phyloP scores from a whole-genome alignment of 768 basidiomycete species.

The Rhodosporidiobolus odoratus region DNA sequence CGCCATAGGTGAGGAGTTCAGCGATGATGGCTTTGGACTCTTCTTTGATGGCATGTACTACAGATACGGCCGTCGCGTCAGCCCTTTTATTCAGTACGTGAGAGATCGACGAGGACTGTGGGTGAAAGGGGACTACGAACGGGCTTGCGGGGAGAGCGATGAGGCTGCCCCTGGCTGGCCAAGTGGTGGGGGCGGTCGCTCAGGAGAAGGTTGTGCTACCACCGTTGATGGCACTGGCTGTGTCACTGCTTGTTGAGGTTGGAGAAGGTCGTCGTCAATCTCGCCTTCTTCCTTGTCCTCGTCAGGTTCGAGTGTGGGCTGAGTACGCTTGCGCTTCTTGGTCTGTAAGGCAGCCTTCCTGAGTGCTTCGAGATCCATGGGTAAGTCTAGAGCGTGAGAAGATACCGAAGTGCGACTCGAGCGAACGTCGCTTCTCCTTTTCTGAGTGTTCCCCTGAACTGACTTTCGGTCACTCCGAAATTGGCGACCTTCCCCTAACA shows the following conservation, averaged over 20 bases:
- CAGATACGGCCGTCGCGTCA: neutral
- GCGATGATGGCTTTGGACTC: slow-evolving; percentile 29
- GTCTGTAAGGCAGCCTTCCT: slow-evolving; percentile 18
- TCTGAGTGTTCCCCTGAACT: no score
- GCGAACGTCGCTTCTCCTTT: neutral
- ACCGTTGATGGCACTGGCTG: no score
- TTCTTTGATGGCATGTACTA: slow-evolving; percentile 22
- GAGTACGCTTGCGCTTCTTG: slow-evolving; percentile 25
- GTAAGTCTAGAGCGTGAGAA: no score
- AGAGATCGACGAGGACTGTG: no score
- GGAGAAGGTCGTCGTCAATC: slow-evolving; percentile 12
- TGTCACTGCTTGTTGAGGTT: no score
- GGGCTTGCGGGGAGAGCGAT: neutral
- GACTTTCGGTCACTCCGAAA: no score
- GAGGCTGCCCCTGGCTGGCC: neutral
- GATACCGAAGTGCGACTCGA: neutral
- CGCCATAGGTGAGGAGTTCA: slow-evolving; percentile 26
- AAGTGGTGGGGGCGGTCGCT: no score
- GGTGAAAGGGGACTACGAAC: neutral
- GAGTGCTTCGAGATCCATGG: slow-evolving; percentile 26
- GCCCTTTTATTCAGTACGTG: neutral
- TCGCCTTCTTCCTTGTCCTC: slow-evolving; percentile 26
- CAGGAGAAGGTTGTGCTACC: no score
- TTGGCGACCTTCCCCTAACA: neutral
- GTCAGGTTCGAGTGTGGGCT: neutral